Conservation (phyloP, 768 basidiomycete species). For the Lactifluus pinguis region DNA sequence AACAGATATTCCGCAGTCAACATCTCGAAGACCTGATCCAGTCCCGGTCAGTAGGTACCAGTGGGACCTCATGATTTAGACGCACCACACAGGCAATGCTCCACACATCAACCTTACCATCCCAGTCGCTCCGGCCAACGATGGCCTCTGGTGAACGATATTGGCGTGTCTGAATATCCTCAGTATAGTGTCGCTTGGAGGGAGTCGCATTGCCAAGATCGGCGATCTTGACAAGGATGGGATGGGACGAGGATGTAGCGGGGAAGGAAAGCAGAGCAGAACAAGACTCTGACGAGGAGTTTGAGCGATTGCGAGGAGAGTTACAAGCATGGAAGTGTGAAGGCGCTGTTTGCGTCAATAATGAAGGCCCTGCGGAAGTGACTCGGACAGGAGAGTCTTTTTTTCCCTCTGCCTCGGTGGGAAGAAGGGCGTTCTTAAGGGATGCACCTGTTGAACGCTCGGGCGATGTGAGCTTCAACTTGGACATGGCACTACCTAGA, state of each 20-base stretch:
- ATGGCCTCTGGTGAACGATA: constrained; percentile 95
- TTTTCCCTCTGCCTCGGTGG: constrained; percentile 4
- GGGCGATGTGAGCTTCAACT: constrained; percentile 17
- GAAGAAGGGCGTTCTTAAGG: not conserved
- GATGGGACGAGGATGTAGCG: constrained; percentile 20
- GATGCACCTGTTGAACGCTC: not conserved
- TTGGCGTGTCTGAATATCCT: constrained; percentile 94
- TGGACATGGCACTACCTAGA: constrained; percentile 24
- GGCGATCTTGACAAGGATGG: constrained; percentile 84
- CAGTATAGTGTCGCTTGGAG: constrained; percentile 82
- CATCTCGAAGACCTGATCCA: constrained; percentile 66
- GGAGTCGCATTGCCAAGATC: constrained; percentile 93
- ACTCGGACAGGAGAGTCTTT: constrained; percentile 10
- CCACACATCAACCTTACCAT: constrained; percentile 81
- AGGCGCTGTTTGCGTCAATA: constrained; percentile 28
- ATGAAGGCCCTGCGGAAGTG: constrained; percentile 25
- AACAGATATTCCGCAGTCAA: constrained; percentile 89
- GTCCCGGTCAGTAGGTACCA: not conserved
- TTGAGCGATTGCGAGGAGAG: not conserved
- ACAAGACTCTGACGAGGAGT: not conserved
- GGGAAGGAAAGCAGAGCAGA: not conserved
- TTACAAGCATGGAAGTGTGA: not conserved
- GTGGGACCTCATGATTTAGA: constrained; percentile 8
- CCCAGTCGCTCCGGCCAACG: constrained; percentile 81
- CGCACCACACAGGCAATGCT: constrained; percentile 79